Percentiles rank a stretch among this genome's conserved stretches.
phyloP scores from a whole-genome alignment of 1,284 basidiomycete genomes.

The Ustilago crameri region DNA sequence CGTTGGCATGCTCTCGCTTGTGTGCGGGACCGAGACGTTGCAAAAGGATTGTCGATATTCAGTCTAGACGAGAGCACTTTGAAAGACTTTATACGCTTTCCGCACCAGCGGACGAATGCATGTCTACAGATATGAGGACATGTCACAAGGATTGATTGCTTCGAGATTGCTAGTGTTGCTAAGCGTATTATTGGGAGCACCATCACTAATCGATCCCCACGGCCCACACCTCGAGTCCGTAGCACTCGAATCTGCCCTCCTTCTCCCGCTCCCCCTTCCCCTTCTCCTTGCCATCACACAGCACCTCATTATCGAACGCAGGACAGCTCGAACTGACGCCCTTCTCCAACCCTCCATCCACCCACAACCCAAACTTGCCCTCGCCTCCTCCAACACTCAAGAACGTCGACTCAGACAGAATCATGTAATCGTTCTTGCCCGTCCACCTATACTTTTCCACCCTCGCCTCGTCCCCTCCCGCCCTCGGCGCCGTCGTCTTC shows the following conservation, averaged over 20 bases:
- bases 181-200: neutral
- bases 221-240: conserved; percentile 85
- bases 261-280: conserved; percentile 70
- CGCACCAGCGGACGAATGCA: no score
- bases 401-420: conserved; percentile 76
- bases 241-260: conserved; percentile 79
- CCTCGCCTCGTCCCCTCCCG: neutral
- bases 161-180: neutral
- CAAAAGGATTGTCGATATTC: no score
- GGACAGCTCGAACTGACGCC: conserved; percentile 86
- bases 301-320: conserved; percentile 86
- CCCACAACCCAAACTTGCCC: conserved; percentile 76
- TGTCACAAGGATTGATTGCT: no score
- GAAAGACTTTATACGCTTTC: neutral
- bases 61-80: no score
- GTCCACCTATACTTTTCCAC: conserved; percentile 84
- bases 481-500: conserved; percentile 66
- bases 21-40: no score
- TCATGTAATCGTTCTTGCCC: conserved; percentile 88
- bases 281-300: conserved; percentile 71
- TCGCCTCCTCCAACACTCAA: conserved; percentile 62
- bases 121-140: no score
- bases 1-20: no score
- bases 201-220: conserved; percentile 71
- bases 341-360: conserved; percentile 83